Evolutionary conservation across 345 rosid species (phyloP).

Genomic region (Firmiana major): DNA sequence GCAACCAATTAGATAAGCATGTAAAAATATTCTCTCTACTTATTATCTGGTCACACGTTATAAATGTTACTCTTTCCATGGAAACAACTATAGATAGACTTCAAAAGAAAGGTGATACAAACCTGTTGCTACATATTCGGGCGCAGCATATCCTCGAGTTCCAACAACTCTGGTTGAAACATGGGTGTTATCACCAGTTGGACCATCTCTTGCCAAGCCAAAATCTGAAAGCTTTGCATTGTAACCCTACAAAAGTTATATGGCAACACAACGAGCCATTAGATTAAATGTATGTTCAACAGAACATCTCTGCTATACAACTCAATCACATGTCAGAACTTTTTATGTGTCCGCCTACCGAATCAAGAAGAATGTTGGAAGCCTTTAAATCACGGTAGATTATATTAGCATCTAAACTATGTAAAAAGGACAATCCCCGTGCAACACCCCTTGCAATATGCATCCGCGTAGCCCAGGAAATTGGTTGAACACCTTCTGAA

Average conservation of each 20-base stretch:
- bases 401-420: slow-evolving; percentile 55
- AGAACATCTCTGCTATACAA: neutral
- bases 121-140: slow-evolving; percentile 91
- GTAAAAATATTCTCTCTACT: neutral
- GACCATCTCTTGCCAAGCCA: slow-evolving; percentile 93
- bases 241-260: slow-evolving; percentile 44
- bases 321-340: neutral
- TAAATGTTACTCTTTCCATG: neutral
- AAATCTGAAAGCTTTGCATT: slow-evolving; percentile 88
- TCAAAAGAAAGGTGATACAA: slow-evolving; percentile 3
- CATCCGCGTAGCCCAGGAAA: slow-evolving; percentile 54
- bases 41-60: neutral
- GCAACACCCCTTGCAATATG: slow-evolving; percentile 49
- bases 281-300: neutral
- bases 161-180: slow-evolving; percentile 86
- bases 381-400: slow-evolving; percentile 70
- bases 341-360: slow-evolving; percentile 33
- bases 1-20: neutral
- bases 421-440: slow-evolving; percentile 59
- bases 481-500: slow-evolving; percentile 57
- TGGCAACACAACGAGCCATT: slow-evolving; percentile 9
- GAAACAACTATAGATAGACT: neutral
- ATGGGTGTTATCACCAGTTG: slow-evolving; percentile 83
- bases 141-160: slow-evolving; percentile 93
- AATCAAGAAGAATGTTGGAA: slow-evolving; percentile 64